Evolutionary conservation across 345 rosid species (phyloP).

Genomic region (Lumnitzera racemosa): DNA sequence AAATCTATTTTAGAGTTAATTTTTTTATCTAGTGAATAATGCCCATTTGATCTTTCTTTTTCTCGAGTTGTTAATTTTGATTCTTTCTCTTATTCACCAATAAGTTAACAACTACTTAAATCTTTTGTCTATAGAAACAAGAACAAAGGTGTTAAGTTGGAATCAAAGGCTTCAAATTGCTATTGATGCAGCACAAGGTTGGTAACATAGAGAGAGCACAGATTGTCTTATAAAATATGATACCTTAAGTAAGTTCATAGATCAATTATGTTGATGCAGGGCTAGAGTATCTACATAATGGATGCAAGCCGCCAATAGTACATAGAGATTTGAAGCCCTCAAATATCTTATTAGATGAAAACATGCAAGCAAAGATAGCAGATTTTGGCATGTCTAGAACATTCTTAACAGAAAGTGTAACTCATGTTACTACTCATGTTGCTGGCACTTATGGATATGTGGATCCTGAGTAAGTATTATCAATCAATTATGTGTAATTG

Average conservation of each 20-base stretch:
- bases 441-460: constrained; percentile 21
- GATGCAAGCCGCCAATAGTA: constrained; percentile 23
- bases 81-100: background rate
- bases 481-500: background rate
- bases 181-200: constrained; percentile 50
- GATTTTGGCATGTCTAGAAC: constrained; percentile 21
- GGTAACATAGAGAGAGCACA: background rate
- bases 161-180: constrained; percentile 37
- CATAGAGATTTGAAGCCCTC: constrained; percentile 22
- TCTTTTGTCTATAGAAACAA: constrained; percentile 12
- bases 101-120: background rate
- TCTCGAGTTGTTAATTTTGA: too few species aligned
- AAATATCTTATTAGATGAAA: constrained; percentile 19
- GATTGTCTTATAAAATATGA: background rate
- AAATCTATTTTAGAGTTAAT: too few species aligned
- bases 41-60: too few species aligned
- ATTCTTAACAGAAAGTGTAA: constrained; percentile 10
- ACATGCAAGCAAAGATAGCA: constrained; percentile 18
- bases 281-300: constrained; percentile 20
- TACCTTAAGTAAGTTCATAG: background rate
- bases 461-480: constrained; percentile 1
- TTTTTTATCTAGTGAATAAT: background rate
- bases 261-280: background rate
- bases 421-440: constrained; percentile 24
- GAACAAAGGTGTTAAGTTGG: constrained; percentile 26